These are phyloP conservation scores for Cucumis variabilis DNA, from an alignment of 331 rosid species.

Conservation along the genomic window DNA sequence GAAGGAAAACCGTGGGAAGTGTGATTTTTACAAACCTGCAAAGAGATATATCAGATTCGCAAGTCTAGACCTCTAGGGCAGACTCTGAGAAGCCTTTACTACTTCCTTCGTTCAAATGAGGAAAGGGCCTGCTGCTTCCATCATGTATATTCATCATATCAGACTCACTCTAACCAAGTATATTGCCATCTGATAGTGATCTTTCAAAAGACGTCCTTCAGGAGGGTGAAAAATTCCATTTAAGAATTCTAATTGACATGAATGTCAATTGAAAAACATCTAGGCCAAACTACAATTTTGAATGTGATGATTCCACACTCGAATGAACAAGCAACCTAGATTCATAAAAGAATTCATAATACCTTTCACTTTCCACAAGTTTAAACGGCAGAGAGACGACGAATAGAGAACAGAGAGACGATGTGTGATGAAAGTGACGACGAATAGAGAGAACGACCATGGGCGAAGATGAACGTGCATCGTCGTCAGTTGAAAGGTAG, in stretches of 20 bases:
- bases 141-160: slow-evolving; percentile 43
- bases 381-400: no score
- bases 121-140: slow-evolving; percentile 43
- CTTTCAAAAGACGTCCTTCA: slow-evolving; percentile 73
- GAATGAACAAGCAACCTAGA: no score
- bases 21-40: slow-evolving; percentile 62
- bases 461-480: no score
- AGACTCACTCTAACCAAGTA: slow-evolving; percentile 56
- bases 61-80: slow-evolving; percentile 51
- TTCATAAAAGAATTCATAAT: no score
- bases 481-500: no score
- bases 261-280: no score
- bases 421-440: no score
- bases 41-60: slow-evolving; percentile 58
- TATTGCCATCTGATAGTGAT: slow-evolving; percentile 89
- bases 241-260: slow-evolving; percentile 24
- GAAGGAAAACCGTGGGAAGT: slow-evolving; percentile 1
- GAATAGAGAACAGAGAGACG: no score
- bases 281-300: no score
- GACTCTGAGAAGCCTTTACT: slow-evolving; percentile 57
- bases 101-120: slow-evolving; percentile 45
- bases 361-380: no score
- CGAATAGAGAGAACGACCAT: no score
- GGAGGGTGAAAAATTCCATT: slow-evolving; percentile 17
- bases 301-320: no score